Conservation (phyloP, 306 rosid genomes). For the Vigna hirtella region DNA sequence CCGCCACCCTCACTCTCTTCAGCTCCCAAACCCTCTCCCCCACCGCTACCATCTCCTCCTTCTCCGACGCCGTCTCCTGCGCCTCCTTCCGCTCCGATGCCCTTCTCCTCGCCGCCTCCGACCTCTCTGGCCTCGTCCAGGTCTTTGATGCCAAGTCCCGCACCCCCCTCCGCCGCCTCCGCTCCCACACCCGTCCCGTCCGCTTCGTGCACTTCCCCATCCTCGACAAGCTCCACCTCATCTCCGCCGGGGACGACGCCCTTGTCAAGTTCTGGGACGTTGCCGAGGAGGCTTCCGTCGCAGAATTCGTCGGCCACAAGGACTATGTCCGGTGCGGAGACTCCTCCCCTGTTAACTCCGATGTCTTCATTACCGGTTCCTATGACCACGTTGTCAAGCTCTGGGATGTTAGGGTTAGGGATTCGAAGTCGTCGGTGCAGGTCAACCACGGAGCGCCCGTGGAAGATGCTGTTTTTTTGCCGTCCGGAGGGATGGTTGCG, state of each 20-base stretch:
- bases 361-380: constrained; percentile 76
- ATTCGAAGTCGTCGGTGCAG: constrained; percentile 55
- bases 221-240: constrained; percentile 73
- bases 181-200: constrained; percentile 80
- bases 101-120: constrained; percentile 81
- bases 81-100: constrained; percentile 83
- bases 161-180: constrained; percentile 66
- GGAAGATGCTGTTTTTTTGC: constrained; percentile 80
- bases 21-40: constrained; percentile 57
- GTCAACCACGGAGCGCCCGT: constrained; percentile 80
- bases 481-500: constrained; percentile 76
- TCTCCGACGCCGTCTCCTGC: constrained; percentile 70
- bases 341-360: constrained; percentile 69
- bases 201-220: constrained; percentile 71
- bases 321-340: constrained; percentile 93
- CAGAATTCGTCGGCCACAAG: constrained; percentile 65
- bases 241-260: constrained; percentile 93
- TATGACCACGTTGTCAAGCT: constrained; percentile 90
- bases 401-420: constrained; percentile 79
- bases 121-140: constrained; percentile 81
- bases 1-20: constrained; percentile 68
- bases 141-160: constrained; percentile 71
- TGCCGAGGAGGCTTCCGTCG: constrained; percentile 51
- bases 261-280: constrained; percentile 89
- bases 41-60: constrained; percentile 62